Evolutionary conservation across 305 asterid species (phyloP).

Genomic region (Fraxinus velutina): DNA sequence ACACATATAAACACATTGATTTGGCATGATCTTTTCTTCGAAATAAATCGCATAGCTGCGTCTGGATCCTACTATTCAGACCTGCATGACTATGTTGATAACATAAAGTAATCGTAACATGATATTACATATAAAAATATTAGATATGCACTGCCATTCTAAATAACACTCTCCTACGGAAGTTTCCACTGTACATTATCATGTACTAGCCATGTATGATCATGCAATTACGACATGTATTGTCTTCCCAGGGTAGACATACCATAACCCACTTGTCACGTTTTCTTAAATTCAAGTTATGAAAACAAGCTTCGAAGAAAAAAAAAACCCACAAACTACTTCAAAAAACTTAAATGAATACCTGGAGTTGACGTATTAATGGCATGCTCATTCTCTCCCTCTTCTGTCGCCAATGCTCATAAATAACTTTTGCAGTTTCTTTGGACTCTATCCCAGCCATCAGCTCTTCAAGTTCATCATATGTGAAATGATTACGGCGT

Average conservation of each 20-base stretch:
- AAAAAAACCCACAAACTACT: background rate
- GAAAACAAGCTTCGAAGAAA: background rate
- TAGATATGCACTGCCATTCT: background rate
- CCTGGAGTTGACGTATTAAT: constrained; percentile 91
- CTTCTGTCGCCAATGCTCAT: constrained; percentile 77
- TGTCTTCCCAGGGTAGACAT: background rate
- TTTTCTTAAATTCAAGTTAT: background rate
- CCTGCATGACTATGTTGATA: background rate
- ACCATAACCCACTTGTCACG: background rate
- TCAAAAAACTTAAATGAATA: constrained; percentile 17
- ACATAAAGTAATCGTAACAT: background rate
- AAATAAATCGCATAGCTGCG: background rate
- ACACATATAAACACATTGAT: background rate
- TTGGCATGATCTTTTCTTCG: background rate
- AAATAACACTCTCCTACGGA: background rate
- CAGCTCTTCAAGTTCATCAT: constrained; percentile 66
- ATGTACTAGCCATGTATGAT: background rate
- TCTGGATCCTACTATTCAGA: background rate
- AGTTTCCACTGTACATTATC: background rate
- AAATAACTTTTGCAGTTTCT: constrained; percentile 51
- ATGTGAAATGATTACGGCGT: constrained; percentile 55
- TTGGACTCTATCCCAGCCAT: constrained; percentile 47
- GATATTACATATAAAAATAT: background rate
- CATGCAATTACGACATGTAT: background rate
- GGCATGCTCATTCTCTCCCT: constrained; percentile 77